Evolutionary conservation across 805 yeast species (phyloP).

Genomic region (Citeromyces matritensis): DNA sequence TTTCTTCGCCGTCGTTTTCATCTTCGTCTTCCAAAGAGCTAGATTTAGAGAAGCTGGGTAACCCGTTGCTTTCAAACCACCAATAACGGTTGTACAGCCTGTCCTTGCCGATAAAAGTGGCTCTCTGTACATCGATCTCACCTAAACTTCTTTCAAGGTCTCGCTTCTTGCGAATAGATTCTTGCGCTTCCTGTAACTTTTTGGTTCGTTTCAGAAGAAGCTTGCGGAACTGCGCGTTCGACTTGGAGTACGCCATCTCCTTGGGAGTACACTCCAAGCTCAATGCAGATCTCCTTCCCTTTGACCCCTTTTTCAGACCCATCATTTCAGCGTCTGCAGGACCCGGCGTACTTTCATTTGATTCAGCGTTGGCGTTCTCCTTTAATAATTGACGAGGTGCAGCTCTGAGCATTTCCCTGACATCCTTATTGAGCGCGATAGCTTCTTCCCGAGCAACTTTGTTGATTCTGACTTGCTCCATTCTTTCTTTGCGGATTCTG

Average conservation of each 20-base stretch:
- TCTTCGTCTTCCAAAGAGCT: constrained; percentile 7
- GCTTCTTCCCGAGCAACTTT: constrained; percentile 37
- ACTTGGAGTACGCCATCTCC: constrained; percentile 21
- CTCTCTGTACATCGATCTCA: constrained; percentile 65
- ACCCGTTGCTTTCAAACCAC: constrained; percentile 89
- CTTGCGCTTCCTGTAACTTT: constrained; percentile 22
- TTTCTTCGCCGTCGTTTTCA: constrained; percentile 21
- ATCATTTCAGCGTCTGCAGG: constrained; percentile 7
- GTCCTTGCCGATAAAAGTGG: constrained; percentile 69
- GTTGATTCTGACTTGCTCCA: constrained; percentile 50
- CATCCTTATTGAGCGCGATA: constrained; percentile 24
- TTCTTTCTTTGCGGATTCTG: constrained; percentile 44
- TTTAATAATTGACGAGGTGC: constrained; percentile 8
- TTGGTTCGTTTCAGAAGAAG: constrained; percentile 29
- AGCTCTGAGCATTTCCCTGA: constrained; percentile 11
- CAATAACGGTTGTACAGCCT: constrained; percentile 77
- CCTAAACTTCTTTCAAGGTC: constrained; percentile 45
- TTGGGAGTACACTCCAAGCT: constrained; percentile 14
- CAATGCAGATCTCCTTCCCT: constrained; percentile 11
- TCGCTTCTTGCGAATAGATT: constrained; percentile 29
- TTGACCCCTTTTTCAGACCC: constrained; percentile 10
- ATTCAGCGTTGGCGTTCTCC: constrained; percentile 9
- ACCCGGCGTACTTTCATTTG: constrained; percentile 6
- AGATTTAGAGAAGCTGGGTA: constrained; percentile 26
- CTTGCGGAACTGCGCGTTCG: constrained; percentile 24